Evolutionary conservation across 2,329 filamentous ascomycete species (phyloP), one percentile per base, ranked within the genome.

Genomic region (Paramyrothecium sp.): DNA sequence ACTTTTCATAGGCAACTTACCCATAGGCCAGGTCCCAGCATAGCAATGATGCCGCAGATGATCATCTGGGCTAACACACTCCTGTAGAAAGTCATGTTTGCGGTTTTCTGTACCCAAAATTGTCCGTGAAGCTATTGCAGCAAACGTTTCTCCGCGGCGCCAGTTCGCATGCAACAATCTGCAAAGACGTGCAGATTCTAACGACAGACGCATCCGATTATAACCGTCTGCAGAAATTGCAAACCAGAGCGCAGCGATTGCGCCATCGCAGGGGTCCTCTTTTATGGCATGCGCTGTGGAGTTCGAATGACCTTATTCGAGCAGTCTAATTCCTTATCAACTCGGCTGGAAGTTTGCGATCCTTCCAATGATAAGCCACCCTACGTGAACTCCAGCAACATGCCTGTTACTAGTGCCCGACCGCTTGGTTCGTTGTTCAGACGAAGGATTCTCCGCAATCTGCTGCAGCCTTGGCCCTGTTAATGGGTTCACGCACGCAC

Each of bases 1-100:
- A 16, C 13, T 17, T 5, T 19, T 17, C 13, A 44, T 7, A 16
- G 30, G 17, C 17, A 19, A 47, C 58, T 22, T 50, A 60, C 58
- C 58, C 58, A 60, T 23, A 60, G 51, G 41, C 58, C 56, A 33
- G 54, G 58, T n/a, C 53, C 58, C 13, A 60, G 54, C 13, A 58
- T 51, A 2, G 58, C 58, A 54, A 60, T 58, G 19, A 55, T 23
- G 33, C 58, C 58, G 17, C 50, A 54, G 44, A 58, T 60, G 54
- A 58, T 58, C 56, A 60, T 60, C 58, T 60, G 58, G 19, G 54
- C 54, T 22, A 60, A 48, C 17, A 58, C 58, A 47, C 56, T 60
- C 30, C 56, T 48, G 23, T 51, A 48, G 50, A 60, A 60, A 17
- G 49, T 16, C 57, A 44, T 44, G 13, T 44, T 44, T 16, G 3